Conservation (phyloP, 2,329 filamentous ascomycete species). For the Paraconiothyrium brasiliense region DNA sequence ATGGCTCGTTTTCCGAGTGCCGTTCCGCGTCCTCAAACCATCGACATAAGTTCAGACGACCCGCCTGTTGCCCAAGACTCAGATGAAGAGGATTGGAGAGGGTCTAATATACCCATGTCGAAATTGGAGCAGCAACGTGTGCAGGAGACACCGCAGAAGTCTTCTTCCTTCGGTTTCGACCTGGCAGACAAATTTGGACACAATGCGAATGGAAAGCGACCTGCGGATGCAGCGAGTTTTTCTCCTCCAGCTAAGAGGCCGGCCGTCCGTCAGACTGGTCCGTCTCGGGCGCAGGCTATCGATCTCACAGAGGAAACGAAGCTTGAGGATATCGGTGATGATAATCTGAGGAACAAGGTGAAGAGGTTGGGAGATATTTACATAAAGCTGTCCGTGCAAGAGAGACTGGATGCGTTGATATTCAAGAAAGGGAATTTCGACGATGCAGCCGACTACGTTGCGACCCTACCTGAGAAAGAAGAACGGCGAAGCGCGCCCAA, state of each 20-base stretch:
- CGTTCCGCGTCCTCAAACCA: constrained; percentile 53
- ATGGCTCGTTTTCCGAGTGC: constrained; percentile 68
- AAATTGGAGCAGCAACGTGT: constrained; percentile 56
- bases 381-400: constrained; percentile 56
- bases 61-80: constrained; percentile 59
- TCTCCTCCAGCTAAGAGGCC: constrained; percentile 37
- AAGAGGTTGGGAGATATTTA: constrained; percentile 61
- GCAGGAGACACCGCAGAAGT: constrained; percentile 48
- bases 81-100: constrained; percentile 52
- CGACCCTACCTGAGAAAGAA: constrained; percentile 39
- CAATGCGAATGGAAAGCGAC: constrained; percentile 38
- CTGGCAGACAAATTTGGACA: constrained; percentile 38
- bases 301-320: constrained; percentile 34
- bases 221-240: constrained; percentile 26
- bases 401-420: constrained; percentile 61
- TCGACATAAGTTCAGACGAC: constrained; percentile 58
- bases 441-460: constrained; percentile 54
- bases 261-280: constrained; percentile 38
- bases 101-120: constrained; percentile 69
- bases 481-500: constrained; percentile 40
- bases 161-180: constrained; percentile 28
- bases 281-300: constrained; percentile 46
- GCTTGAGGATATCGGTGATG: constrained; percentile 54
- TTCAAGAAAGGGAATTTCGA: constrained; percentile 63
- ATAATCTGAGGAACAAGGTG: constrained; percentile 60